Conservation (phyloP, 495 filamentous ascomycete species). For the Penicillium nucicola region DNA sequence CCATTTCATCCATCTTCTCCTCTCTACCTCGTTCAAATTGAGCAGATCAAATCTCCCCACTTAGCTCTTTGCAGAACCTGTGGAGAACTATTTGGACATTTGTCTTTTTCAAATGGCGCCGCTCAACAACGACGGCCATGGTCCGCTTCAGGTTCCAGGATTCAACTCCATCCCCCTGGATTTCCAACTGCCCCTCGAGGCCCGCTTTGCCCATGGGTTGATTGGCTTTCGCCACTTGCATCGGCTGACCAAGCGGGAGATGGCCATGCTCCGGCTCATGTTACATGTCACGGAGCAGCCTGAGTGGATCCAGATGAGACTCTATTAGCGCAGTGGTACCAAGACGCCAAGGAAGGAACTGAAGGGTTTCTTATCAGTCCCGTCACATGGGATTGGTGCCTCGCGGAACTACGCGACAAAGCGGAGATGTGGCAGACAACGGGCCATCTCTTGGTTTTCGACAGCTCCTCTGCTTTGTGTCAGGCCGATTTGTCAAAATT, state of each 20-base stretch:
- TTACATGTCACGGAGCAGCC: slow-evolving; percentile 2
- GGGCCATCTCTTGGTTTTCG: not conserved
- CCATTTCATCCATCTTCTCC: not conserved
- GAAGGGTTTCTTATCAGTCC: slow-evolving; percentile 3
- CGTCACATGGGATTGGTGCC: not conserved
- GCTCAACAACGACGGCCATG: not conserved
- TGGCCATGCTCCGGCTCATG: slow-evolving; percentile 3
- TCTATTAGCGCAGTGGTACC: not conserved
- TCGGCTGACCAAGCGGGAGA: slow-evolving; percentile 5
- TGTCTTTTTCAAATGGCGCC: not conserved
- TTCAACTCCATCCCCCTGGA: not conserved
- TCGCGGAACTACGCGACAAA: slow-evolving; percentile 4
- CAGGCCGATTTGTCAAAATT: not conserved
- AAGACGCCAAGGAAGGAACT: not conserved
- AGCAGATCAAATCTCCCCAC: not conserved
- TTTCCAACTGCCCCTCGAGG: not conserved
- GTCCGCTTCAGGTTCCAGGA: not conserved
- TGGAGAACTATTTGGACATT: not conserved
- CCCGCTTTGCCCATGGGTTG: not conserved
- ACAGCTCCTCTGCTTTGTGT: not conserved
- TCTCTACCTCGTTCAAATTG: not conserved
- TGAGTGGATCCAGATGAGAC: not conserved
- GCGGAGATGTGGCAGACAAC: not conserved
- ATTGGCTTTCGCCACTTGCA: not conserved
- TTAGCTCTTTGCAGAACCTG: not conserved